Percentiles rank a stretch among this genome's conserved stretches.
Evolutionary conservation across 2,329 filamentous ascomycete genomes (phyloP).

Genomic region (Stagonosporopsis rhizophila): DNA sequence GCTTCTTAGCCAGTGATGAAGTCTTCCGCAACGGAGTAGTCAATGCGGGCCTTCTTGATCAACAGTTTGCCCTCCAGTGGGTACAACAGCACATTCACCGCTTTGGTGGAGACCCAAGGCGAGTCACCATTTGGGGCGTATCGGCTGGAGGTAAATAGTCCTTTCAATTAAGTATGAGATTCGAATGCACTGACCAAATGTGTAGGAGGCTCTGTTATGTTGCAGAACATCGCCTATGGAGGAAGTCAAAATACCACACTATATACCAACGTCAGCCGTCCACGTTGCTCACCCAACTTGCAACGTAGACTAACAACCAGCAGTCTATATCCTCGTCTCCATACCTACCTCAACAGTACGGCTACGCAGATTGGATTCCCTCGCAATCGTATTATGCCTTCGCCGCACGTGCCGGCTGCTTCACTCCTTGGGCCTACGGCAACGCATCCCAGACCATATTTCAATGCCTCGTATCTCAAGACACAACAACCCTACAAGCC

Average conservation of each 20-base stretch:
- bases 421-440: slow-evolving; percentile 4
- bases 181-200: neutral
- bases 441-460: slow-evolving; percentile 46
- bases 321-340: slow-evolving; percentile 54
- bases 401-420: slow-evolving; percentile 43
- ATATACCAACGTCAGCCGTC: slow-evolving; percentile 26
- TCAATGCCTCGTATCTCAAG: slow-evolving; percentile 51
- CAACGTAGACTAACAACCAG: neutral
- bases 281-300: neutral
- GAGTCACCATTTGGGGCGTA: slow-evolving; percentile 47
- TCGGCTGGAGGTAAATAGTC: slow-evolving; percentile 37
- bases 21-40: slow-evolving; percentile 29
- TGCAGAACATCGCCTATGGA: slow-evolving; percentile 47
- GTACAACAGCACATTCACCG: slow-evolving; percentile 56
- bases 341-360: slow-evolving; percentile 63
- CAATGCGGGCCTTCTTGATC: slow-evolving; percentile 54
- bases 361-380: slow-evolving; percentile 56
- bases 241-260: slow-evolving; percentile 42
- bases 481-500: slow-evolving; percentile 48
- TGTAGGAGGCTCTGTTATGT: slow-evolving; percentile 41
- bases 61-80: slow-evolving; percentile 59
- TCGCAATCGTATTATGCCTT: slow-evolving; percentile 57
- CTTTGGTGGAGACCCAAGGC: slow-evolving; percentile 58
- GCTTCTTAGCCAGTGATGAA: slow-evolving; percentile 52
- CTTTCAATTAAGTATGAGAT: slow-evolving; percentile 13